Evolutionary conservation across 768 basidiomycete genomes (phyloP).

Genomic region (Tylopilus subfusipes): DNA sequence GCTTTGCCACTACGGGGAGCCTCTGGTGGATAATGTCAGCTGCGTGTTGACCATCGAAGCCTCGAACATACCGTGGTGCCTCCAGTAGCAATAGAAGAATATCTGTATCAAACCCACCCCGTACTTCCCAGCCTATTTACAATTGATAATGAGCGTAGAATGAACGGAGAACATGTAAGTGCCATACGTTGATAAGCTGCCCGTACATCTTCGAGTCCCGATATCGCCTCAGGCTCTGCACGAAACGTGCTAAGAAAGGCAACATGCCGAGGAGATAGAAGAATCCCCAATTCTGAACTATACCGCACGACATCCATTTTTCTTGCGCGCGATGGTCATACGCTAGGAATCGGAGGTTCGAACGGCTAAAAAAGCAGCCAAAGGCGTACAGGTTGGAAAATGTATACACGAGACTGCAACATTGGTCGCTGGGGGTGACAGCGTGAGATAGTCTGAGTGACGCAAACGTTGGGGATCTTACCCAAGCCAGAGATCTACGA

Average conservation of each 20-base stretch:
- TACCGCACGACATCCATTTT: constrained; percentile 42
- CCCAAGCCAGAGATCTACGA: constrained; percentile 90
- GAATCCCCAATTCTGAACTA: constrained; percentile 53
- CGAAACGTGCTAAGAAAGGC: constrained; percentile 72
- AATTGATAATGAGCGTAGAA: background rate
- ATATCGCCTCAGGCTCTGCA: constrained; percentile 88
- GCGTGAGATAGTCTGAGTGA: constrained; percentile 5
- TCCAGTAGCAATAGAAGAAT: constrained; percentile 75
- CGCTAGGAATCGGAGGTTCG: constrained; percentile 3
- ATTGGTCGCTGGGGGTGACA: constrained; percentile 57
- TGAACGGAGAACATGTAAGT: background rate
- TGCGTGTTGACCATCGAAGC: background rate
- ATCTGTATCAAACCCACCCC: constrained; percentile 59
- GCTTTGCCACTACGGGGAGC: constrained; percentile 39
- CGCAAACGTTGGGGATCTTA: constrained; percentile 30
- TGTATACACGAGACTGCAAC: constrained; percentile 76
- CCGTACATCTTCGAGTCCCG: constrained; percentile 66
- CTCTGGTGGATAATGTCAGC: constrained; percentile 13
- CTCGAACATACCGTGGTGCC: constrained; percentile 48
- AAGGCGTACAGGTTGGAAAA: constrained; percentile 71
- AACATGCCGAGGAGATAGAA: constrained; percentile 57
- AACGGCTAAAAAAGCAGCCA: constrained; percentile 61
- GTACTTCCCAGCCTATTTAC: constrained; percentile 79
- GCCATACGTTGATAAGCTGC: constrained; percentile 83
- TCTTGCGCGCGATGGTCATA: constrained; percentile 38